Base-by-base conservation (phyloP, 495 filamentous ascomycete genomes). In the Jackrogersella multiformis region DNA sequence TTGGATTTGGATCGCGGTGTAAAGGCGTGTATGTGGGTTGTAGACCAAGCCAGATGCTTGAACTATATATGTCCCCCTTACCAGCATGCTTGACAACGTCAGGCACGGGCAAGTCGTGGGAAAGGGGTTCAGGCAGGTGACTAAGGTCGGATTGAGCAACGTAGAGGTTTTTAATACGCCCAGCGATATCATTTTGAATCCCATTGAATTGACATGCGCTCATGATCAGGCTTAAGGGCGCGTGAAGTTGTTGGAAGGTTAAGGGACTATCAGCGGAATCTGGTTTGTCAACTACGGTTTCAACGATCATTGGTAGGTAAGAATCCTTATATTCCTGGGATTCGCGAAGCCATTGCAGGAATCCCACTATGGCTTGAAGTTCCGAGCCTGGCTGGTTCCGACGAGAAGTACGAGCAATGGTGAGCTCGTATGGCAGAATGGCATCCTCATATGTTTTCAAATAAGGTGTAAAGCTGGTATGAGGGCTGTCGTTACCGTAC, bases 1-100 rank as follows among this genome's bases (percentile, higher is more conserved):
- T 99, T 6, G 92, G 92, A 68, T 99, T 99, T 0, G 95, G 95
- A 72, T 99, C 95, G 18, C 88, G 83, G 77, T 99, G 95, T 8
- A 96, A 82, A 5, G 95, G 92, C 0, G 95, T 98, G 70, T 90
- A 90, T 0, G 94, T 97, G 1, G 92, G 90, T 30, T 92, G 85
- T 4, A 89, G 78, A 8, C 95, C 95, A 4, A 98, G 83, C 95
- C 95, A 99, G 21, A 99, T 77, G 71, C 89, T 94, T 10, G 88
- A 87, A 67, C 87, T 86, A 71, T 99, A 98, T 9, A 97, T 77
- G 77, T 97, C 94, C 18, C 77, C 79, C 38, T 89, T 88, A 8
- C 92, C 87, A 8, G 86, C 80, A 30, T 79, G 60, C 20, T 56
- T 63, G 3, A 97, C 88, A 3, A 92, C 53, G 0, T 81, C 66